Base-by-base conservation (phyloP, 495 filamentous ascomycete species). In the Trichoderma asperelloides region DNA sequence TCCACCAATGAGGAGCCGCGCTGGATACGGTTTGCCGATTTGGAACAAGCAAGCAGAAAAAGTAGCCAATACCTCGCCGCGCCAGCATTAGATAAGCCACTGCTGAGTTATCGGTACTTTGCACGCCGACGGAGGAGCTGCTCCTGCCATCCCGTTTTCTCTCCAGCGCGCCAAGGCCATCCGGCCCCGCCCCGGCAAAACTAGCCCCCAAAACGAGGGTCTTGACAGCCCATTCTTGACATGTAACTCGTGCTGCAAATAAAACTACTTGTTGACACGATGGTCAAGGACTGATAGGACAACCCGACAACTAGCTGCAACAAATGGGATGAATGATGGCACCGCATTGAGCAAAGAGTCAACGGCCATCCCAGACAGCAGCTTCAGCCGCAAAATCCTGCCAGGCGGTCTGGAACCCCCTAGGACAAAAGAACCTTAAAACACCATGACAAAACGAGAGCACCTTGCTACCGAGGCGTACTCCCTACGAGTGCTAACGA, bases 381-480 rank as follows among this genome's bases (percentile, higher is more conserved):
- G 55, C 55, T 60, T 60, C 55, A 60, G 55, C 55, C 55, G 27
- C 55, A 25, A 51, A 60, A 60, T 60, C 55, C 55, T 60, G 23
- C 55, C 55, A 60, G 55, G 55, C 25, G 55, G 55, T 60, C 55
- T 60, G 23, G 55, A 60, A 30, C 55, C 6, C 55, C 55, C 27
- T 11, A 25, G 27, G 55, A 60, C 55, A 60, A 60, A 60, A 60
- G 55, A 60, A 60, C 55, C 55, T 60, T 60, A 60, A 60, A 21
- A 5, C 4, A 21, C 9, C 8, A 60, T 13, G 23, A 60, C 27
- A 25, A 21, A 15, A 23, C 23, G 55, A 18, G 49, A 60, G 27
- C 55, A 25, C 55, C 55, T 33, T 60, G 55, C 27, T 11, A 25
- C 55, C 25, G 55, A 60, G 55, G 27, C 55, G n/a, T 13, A 60